Evolutionary conservation across 108 stramenopile genomes (phyloP), one percentile per base, ranked within the genome.

Genomic region (Pseudonitzschia multiseries): DNA sequence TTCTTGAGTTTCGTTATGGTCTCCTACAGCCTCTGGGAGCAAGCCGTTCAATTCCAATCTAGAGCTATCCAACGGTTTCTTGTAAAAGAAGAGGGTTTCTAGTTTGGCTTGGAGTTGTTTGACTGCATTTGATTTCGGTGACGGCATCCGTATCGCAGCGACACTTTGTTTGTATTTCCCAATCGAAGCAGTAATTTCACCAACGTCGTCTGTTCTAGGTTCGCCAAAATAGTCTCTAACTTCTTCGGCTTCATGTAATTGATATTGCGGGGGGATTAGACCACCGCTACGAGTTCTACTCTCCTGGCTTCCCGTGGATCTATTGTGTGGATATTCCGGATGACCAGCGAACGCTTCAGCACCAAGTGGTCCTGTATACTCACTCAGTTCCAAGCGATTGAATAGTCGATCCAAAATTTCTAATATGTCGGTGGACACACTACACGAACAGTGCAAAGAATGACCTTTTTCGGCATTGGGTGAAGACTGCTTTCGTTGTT

Each of bases 271-370:
- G 26, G 27, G 57, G 57, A 1, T 41, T 41, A 12, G 15, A 4
- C 40, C 12, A 33, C 41, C n/a, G 4, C 18, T 29, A 3, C 40
- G 32, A 17, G 12, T 29, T 32, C 15, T 28, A 18, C 36, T 13
- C 31, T 62, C n/a, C 33, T 20, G 36, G 26, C 36, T 3, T n/a
- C 5, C 10, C 15, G 33, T 12, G 2, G 22, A 56, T 57, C 21
- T 40, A 43, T 20, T 50, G 66, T 51, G 21, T 8, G 68, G 76
- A 33, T 78, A 83, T 6, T 78, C 73, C 6, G 43, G 42, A 70
- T 78, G 73, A 17, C 83, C 83, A 8, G 79, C 79, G 28, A 84
- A 52, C 27, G 72, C 83, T 61, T 84, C 83, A 0, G 80, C 57
- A 17, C 77, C 77, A 36, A 76, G 46, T 2, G 83, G 83, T 9